Evolutionary conservation across 768 basidiomycete genomes (phyloP), one percentile per base, ranked within the genome.

Genomic region (Phaeotremella skinneri): DNA sequence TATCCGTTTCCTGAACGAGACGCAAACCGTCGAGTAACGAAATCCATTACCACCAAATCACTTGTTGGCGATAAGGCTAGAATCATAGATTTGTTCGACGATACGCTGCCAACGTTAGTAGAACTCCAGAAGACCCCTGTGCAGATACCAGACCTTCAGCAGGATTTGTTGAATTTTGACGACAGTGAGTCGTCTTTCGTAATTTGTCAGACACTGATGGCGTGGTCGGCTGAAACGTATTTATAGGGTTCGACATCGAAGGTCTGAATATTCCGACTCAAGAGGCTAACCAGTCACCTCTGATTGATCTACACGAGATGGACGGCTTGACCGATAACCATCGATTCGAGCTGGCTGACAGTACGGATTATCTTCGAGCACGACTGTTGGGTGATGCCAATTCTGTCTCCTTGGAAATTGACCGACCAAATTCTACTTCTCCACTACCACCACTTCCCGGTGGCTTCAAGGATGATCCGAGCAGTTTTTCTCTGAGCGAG

Each of bases 1-100:
- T 50, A 26, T 26, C 45, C 58, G 11, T 59, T 37, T 34, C 58
- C 52, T 29, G 34, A 7, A 7, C 7, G 34, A 37, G 17, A 17
- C 9, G 34, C 7, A 17, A 37, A 37, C 34, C 34, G n/a, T n/a
- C n/a, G n/a, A n/a, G n/a, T n/a, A n/a, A 41, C 29, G 21, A 26
- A 49, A 21, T 11, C 21, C 4, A 5, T 34, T 23, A 21, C 26
- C 6, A 23, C 29, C 31, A 27, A 34, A 23, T 17, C 29, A 50
- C 27, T 49, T 37, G 16, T 30, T 30, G 30, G 11, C 34, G 34
- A 7, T 17, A 37, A 37, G 17, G 34, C 7, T 37, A 7, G 17
- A 17, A 17, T 7, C 34, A 37, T 37, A 7, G 34, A 37, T 37
- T 37, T 37, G 9, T 37, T 37, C 34, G 34, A n/a, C n/a, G n/a